Base-by-base conservation (phyloP, 805 yeast genomes). In the Candida qinlingensis region DNA sequence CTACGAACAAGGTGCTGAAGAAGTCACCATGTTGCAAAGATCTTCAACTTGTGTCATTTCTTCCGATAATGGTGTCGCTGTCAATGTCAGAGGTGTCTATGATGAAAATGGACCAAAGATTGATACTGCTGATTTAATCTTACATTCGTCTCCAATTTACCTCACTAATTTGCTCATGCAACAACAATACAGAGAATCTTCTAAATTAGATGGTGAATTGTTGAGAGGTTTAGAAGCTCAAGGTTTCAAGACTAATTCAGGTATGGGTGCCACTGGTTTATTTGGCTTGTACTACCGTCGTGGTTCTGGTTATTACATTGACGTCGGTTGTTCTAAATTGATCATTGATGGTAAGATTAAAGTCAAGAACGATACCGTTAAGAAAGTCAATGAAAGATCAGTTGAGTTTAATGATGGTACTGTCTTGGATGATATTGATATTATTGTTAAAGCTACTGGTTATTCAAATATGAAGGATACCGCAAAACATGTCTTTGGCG, bases 241-340 rank as follows among this genome's bases (percentile, higher is more conserved):
- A 27, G 76, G 76, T 0, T 73, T 73, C 62, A 59, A 70, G 55
- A 56, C 67, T n/a, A 70, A 69, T 52, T 60, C 66, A 29, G 77
- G 77, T 19, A 65, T 64, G 59, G 77, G 74, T 29, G 71, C 65
- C 31, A 68, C 75, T 37, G 77, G 78, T 4, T 54, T 73, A 45
- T 66, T 69, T 47, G 70, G 74, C 25, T 58, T 68, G 45, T 67
- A 71, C 51, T 62, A 60, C 52, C 60, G 74, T 44, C 63, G 71
- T 54, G 74, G 74, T 33, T 75, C 77, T 1, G 78, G 78, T 39
- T 73, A 72, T 55, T 73, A 73, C 54, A 70, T 69, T 48, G 76
- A 73, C 52, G 75, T 71, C 41, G 78, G 78, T 7, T 66, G 71
- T 49, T 69, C 75, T 34, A 64, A 62, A 38, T 56, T 68, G 49